phyloP scores from a whole-genome alignment of 2,329 filamentous ascomycete genomes.

The Tolypocladium ophioglossoides region DNA sequence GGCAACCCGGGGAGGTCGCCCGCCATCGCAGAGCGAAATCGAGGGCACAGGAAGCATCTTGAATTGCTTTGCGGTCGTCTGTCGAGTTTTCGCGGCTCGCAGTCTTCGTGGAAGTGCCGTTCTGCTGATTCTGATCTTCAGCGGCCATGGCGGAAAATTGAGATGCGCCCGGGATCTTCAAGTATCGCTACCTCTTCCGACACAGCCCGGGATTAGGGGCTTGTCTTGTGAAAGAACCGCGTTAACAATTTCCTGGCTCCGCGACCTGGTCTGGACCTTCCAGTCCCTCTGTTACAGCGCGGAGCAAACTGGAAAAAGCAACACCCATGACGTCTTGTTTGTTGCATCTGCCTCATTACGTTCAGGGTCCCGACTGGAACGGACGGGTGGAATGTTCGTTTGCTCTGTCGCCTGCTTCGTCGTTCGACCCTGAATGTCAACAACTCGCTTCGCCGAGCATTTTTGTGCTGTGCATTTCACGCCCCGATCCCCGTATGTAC shows the following conservation, averaged over 20 bases:
- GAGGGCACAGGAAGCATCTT: background rate
- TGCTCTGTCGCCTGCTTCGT: background rate
- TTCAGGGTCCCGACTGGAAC: slow-evolving; percentile 3
- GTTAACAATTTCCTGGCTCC: slow-evolving; percentile 24
- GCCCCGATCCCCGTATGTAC: too few species aligned
- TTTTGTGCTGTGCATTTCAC: background rate
- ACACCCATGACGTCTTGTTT: background rate
- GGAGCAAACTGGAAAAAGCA: background rate
- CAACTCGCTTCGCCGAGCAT: background rate
- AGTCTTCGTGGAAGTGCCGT: background rate
- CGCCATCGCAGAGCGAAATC: background rate
- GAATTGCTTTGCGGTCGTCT: background rate
- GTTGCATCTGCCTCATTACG: background rate
- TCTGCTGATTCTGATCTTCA: background rate
- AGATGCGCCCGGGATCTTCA: slow-evolving; percentile 17
- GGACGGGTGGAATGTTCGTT: slow-evolving; percentile 5
- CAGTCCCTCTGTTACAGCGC: background rate
- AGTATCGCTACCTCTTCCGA: slow-evolving; percentile 16
- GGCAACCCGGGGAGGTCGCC: background rate
- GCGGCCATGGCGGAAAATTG: slow-evolving; percentile 15
- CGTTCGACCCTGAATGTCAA: slow-evolving; percentile 1
- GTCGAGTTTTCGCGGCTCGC: background rate
- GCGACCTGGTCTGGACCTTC: slow-evolving; percentile 6
- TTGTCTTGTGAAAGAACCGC: slow-evolving; percentile 20
- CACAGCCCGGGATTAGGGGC: slow-evolving; percentile 11